phyloP scores from a whole-genome alignment of 1,139 yeast species.

The Suzukiozyma palmioleophila region DNA sequence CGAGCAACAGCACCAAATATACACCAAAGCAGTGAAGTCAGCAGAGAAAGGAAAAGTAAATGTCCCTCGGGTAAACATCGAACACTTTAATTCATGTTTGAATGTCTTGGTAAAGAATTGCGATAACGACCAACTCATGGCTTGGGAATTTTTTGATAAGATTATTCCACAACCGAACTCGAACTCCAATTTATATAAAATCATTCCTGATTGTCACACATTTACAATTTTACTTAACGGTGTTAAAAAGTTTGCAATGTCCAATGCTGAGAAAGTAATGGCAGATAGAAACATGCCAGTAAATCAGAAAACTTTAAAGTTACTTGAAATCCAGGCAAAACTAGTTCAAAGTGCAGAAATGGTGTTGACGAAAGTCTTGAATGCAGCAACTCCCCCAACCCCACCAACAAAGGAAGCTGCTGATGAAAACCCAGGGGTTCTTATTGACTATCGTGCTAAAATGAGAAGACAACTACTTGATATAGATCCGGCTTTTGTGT shows the following conservation, averaged over 20 bases:
- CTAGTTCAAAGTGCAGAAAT: slow-evolving; percentile 25
- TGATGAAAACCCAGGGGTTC: slow-evolving; percentile 15
- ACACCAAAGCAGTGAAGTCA: slow-evolving; percentile 1
- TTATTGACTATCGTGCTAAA: slow-evolving; percentile 16
- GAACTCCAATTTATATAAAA: slow-evolving; percentile 13
- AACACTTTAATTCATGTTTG: slow-evolving; percentile 38
- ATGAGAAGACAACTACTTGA: slow-evolving; percentile 18
- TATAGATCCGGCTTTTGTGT: slow-evolving; percentile 28
- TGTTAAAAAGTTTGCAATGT: slow-evolving; percentile 20
- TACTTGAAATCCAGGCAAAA: slow-evolving; percentile 27
- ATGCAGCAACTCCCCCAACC: slow-evolving; percentile 30
- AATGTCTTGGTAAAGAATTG: slow-evolving; percentile 33
- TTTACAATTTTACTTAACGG: slow-evolving; percentile 41
- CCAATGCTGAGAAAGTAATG: slow-evolving; percentile 15
- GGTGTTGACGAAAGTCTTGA: slow-evolving; percentile 23
- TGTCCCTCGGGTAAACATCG: slow-evolving; percentile 18
- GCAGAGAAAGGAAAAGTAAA: slow-evolving; percentile 3
- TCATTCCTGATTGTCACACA: slow-evolving; percentile 31
- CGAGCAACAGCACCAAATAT: slow-evolving; percentile 9
- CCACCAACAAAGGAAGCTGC: slow-evolving; percentile 29
- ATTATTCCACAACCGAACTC: slow-evolving; percentile 17
- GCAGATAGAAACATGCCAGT: slow-evolving; percentile 13
- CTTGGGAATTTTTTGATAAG: slow-evolving; percentile 38
- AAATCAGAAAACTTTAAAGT: slow-evolving; percentile 17
- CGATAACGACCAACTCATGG: slow-evolving; percentile 26